Evolutionary conservation across 1,284 basidiomycete species (phyloP).

Genomic region (Fomitopsis schrenkii): DNA sequence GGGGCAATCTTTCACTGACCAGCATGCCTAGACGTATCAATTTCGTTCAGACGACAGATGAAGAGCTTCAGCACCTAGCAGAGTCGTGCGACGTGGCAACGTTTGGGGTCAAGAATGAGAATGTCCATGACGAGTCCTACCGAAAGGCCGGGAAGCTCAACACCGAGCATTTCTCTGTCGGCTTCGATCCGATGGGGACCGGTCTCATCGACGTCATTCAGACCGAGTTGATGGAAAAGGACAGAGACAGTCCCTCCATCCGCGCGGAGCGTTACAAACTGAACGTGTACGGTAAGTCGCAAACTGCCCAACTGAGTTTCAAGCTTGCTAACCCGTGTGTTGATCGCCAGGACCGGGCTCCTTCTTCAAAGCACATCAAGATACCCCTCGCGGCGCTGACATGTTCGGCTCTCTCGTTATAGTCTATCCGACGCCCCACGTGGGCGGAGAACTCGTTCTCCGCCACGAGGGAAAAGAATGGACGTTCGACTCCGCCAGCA

Average conservation of each 20-base stretch:
- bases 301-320: not conserved
- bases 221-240: not conserved
- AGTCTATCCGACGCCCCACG: conserved; percentile 35
- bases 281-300: conserved; percentile 28
- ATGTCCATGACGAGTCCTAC: conserved; percentile 22
- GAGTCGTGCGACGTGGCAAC: conserved; percentile 15
- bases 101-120: conserved; percentile 16
- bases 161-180: conserved; percentile 15
- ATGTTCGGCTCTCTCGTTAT: conserved; percentile 45
- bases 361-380: conserved; percentile 39
- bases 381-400: conserved; percentile 31
- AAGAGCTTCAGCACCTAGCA: not conserved
- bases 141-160: conserved; percentile 25
- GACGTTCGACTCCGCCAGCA: conserved; percentile 29
- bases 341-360: conserved; percentile 26
- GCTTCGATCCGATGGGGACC: not conserved
- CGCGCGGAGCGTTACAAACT: conserved; percentile 30
- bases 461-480: conserved; percentile 29
- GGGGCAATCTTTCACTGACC: not conserved
- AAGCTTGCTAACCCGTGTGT: not conserved
- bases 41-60: not conserved
- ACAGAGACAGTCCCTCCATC: conserved; percentile 15
- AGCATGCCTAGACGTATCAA: not conserved
- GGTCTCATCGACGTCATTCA: not conserved
- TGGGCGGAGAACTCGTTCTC: conserved; percentile 35